Evolutionary conservation across 2,329 filamentous ascomycete species (phyloP), one percentile per base, ranked within the genome.

Genomic region (Botrytis fragariae): DNA sequence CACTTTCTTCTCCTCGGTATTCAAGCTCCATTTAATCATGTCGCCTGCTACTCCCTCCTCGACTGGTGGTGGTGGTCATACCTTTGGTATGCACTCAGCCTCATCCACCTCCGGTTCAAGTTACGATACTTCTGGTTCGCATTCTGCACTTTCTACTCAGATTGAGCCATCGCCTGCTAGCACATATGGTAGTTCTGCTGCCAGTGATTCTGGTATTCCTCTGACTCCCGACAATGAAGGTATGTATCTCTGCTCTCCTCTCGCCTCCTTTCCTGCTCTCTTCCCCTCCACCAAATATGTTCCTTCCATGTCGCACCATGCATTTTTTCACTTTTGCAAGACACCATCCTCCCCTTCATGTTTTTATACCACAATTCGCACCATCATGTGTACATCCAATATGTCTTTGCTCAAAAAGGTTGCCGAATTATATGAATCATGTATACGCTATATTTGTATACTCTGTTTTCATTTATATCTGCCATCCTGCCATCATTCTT

Each of bases 81-180:
- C 39, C 48, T 22, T 60, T 29, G 71, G 59, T 57, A 60, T 60
- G 29, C 54, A 44, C 37, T 72, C 71, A 32, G 48, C 32, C 22
- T 68, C 71, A 48, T 60, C 60, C 9, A 29, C 61, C 29, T 44
- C 70, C 42, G 42, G 45, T 57, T 68, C 69, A 63, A 37, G 4
- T 37, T 63, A 44, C 37, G 29, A 39, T 32, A 45, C 61, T 35
- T 35, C 68, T 25, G 39, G 60, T 39, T 57, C 51, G 37, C 39
- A 59, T 29, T 51, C 68, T 71, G 44, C 71, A 61, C 57, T 51
- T 29, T 51, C 63, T 35, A n/a, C 64, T 22, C 12, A 64, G 29
- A 69, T 72, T 60, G 74, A 78, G 63, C 77, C 76, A 25, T 78
- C 77, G 42, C 77, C 78, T 45, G 77, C 77, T 32, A 79, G 78